Percentiles rank a stretch among this genome's conserved stretches.
Conservation (phyloP, 75 land plant species). For the Adiantum capillusveneris region DNA sequence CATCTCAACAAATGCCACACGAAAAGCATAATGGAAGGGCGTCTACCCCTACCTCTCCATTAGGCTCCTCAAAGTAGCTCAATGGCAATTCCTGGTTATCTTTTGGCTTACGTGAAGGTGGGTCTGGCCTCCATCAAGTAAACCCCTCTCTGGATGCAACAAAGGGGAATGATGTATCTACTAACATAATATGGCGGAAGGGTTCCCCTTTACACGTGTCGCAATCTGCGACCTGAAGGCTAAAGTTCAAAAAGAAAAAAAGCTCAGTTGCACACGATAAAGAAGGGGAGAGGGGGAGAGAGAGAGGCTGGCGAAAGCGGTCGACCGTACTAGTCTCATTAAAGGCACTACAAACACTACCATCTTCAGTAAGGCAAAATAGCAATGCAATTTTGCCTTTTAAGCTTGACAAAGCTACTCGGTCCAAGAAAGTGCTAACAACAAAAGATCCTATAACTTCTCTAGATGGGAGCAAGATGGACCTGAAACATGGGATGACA, state of each 20-base stretch:
- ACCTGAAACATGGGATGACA: conserved; percentile 13
- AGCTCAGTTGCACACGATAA: too few species aligned
- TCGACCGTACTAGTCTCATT: too few species aligned
- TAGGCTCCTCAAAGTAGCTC: not conserved
- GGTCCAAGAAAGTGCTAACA: conserved; percentile 1
- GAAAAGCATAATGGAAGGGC: not conserved
- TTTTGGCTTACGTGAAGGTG: conserved; percentile 3
- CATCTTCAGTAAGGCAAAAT: not conserved
- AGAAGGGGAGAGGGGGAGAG: too few species aligned
- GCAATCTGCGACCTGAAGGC: too few species aligned
- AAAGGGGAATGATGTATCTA: not conserved
- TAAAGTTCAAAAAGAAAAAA: too few species aligned
- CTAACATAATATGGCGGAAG: too few species aligned
- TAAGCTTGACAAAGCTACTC: not conserved
- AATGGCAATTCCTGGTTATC: not conserved
- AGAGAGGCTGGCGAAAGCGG: too few species aligned
- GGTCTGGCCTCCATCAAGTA: not conserved
- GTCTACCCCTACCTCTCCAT: conserved; percentile 1
- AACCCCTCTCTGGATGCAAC: not conserved
- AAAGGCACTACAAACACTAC: too few species aligned
- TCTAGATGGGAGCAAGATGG: conserved; percentile 23
- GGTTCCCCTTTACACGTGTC: too few species aligned
- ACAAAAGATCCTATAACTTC: conserved; percentile 27
- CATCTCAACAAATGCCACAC: conserved; percentile 3
- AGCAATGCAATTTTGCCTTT: not conserved